These are phyloP conservation scores for Trypanosoma mega DNA, from an alignment of 208 protist species.

Conservation along the genomic window DNA sequence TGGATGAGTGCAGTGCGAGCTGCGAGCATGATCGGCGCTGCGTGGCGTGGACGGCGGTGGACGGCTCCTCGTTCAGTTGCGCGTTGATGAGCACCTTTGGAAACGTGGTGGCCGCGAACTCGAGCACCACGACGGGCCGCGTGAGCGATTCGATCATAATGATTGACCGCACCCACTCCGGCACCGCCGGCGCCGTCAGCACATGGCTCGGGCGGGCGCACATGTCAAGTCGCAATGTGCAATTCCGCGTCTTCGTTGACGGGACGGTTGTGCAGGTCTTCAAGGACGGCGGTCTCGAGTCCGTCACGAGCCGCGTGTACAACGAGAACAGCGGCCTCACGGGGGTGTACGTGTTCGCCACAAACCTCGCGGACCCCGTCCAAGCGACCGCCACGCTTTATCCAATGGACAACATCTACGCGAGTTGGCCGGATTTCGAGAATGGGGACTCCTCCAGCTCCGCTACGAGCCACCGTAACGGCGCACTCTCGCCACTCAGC, in stretches of 20 bases:
- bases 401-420: too few species aligned
- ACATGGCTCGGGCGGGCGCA: not conserved
- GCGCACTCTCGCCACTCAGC: too few species aligned
- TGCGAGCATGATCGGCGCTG: not conserved
- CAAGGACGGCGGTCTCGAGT: conserved; percentile 38
- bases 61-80: not conserved
- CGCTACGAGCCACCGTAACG: too few species aligned
- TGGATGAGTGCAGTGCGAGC: too few species aligned
- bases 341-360: too few species aligned
- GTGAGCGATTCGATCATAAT: not conserved
- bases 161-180: not conserved
- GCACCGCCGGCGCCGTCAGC: not conserved
- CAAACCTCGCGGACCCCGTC: too few species aligned
- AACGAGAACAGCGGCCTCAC: too few species aligned
- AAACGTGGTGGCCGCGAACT: not conserved
- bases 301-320: too few species aligned
- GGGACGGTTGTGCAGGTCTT: conserved; percentile 44
- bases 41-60: not conserved
- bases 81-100: conserved; percentile 2
- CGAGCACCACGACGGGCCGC: not conserved
- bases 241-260: not conserved
- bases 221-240: not conserved
- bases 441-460: too few species aligned
- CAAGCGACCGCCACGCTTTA: too few species aligned
- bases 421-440: too few species aligned